Conservation (phyloP, 805 yeast genomes). For the Metschnikowia santaceciliae region DNA sequence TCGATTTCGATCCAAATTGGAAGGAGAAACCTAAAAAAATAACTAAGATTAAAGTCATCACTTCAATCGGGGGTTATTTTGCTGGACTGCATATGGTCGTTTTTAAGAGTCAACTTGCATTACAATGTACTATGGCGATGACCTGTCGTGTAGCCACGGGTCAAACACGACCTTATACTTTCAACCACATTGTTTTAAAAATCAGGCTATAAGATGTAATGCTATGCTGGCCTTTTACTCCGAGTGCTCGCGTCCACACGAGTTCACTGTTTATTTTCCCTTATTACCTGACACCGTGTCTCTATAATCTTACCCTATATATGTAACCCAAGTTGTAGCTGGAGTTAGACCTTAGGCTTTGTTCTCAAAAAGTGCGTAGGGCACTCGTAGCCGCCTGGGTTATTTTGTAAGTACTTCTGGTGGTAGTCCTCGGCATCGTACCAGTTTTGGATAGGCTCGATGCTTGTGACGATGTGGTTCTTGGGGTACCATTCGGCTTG, state of each 20-base stretch:
- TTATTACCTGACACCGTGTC: slow-evolving; percentile 3
- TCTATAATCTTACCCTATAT: not conserved
- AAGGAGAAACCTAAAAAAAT: too few species aligned
- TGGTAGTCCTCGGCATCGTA: slow-evolving; percentile 97
- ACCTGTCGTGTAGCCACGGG: too few species aligned
- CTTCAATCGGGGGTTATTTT: too few species aligned
- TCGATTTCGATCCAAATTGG: too few species aligned
- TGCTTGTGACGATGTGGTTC: slow-evolving; percentile 61
- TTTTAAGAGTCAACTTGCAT: too few species aligned
- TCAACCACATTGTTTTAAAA: too few species aligned
- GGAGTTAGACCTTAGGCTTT: slow-evolving; percentile 40
- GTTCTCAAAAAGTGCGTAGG: slow-evolving; percentile 82
- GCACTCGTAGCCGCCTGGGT: slow-evolving; percentile 86
- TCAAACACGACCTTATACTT: not conserved
- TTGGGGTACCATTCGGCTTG: slow-evolving; percentile 77
- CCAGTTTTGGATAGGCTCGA: slow-evolving; percentile 65
- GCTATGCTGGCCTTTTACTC: not conserved
- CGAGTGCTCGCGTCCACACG: not conserved
- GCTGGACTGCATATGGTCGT: too few species aligned
- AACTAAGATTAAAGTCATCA: too few species aligned
- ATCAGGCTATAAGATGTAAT: not conserved
- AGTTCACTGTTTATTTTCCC: not conserved
- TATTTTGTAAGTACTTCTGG: slow-evolving; percentile 72
- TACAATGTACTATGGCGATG: too few species aligned
- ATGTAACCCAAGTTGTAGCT: not conserved